These are phyloP conservation scores for Mortierella hygrophila DNA, from an alignment of 192 early-diverging fungal genomes.

Conservation along the genomic window DNA sequence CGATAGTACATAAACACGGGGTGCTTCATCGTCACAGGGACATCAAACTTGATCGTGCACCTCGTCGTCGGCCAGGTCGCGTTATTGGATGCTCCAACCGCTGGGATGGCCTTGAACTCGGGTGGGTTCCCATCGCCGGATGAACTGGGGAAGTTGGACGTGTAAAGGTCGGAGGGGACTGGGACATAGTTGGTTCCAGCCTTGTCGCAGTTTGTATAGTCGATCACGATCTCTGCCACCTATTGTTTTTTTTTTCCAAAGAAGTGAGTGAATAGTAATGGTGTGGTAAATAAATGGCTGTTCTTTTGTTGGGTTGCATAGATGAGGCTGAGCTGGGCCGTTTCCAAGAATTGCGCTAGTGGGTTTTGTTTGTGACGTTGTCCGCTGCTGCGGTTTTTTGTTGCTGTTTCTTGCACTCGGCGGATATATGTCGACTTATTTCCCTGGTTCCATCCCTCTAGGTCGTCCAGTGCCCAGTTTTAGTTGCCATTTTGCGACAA, in stretches of 20 bases:
- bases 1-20: conserved; percentile 96
- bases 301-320: background rate
- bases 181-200: conserved; percentile 19
- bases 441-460: too few species aligned
- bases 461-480: too few species aligned
- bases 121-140: conserved; percentile 29
- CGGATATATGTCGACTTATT: too few species aligned
- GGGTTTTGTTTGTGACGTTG: too few species aligned
- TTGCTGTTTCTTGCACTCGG: too few species aligned
- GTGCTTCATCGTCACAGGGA: conserved; percentile 75
- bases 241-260: conserved; percentile 9
- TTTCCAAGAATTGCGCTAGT: background rate
- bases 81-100: background rate
- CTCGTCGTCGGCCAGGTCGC: conserved; percentile 27
- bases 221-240: conserved; percentile 90
- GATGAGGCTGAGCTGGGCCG: conserved; percentile 7
- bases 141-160: conserved; percentile 33
- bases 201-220: conserved; percentile 90
- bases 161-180: conserved; percentile 18
- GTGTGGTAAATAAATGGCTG: background rate
- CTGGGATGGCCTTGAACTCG: conserved; percentile 26
- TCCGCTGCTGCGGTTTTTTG: too few species aligned
- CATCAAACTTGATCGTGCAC: conserved; percentile 82
- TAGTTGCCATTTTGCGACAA: too few species aligned
- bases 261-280: background rate